Conservation (phyloP, 371 early-diverging fungal species). For the Amoeboaphelidium protococcarum region DNA sequence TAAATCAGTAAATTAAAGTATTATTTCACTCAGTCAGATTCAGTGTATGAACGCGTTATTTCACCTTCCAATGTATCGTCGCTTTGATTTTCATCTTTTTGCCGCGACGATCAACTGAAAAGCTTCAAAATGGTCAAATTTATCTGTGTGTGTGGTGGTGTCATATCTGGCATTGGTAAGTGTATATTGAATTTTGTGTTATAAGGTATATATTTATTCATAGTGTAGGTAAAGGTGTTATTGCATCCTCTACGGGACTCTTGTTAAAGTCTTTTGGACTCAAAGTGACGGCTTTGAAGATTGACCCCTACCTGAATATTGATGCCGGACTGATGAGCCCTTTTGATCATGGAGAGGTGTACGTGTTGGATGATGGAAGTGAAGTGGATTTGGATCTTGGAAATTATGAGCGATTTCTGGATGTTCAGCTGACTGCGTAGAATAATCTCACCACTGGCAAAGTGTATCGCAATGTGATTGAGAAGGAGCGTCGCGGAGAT, state of each 20-base stretch:
- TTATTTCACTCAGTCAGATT: too few relatives aligned
- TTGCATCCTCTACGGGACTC: slow-evolving; percentile 89
- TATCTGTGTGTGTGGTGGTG: slow-evolving; percentile 94
- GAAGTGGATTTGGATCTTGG: slow-evolving; percentile 98
- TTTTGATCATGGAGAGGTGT: slow-evolving; percentile 97
- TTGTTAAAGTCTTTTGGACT: slow-evolving; percentile 83
- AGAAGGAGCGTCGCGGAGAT: slow-evolving; percentile 75
- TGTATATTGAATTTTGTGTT: too few relatives aligned
- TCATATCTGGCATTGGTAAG: slow-evolving; percentile 95
- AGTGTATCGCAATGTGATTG: slow-evolving; percentile 84
- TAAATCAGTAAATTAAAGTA: too few relatives aligned
- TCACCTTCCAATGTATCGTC: too few relatives aligned
- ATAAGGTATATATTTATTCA: too few relatives aligned
- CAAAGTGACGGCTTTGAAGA: slow-evolving; percentile 93
- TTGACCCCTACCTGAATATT: slow-evolving; percentile 98
- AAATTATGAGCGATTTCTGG: slow-evolving; percentile 96
- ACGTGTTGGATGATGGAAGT: slow-evolving; percentile 96
- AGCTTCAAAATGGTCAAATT: slow-evolving; percentile 28
- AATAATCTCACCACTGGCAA: slow-evolving; percentile 99
- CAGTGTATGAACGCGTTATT: too few relatives aligned
- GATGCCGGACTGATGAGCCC: slow-evolving; percentile 95
- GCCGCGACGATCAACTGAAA: too few relatives aligned
- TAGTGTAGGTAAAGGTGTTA: slow-evolving; percentile 83
- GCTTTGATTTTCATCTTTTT: too few relatives aligned
- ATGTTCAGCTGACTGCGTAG: slow-evolving; percentile 66